These are phyloP conservation scores for Petunia secreta DNA, from an alignment of 257 asterid genomes.

Conservation along the genomic window DNA sequence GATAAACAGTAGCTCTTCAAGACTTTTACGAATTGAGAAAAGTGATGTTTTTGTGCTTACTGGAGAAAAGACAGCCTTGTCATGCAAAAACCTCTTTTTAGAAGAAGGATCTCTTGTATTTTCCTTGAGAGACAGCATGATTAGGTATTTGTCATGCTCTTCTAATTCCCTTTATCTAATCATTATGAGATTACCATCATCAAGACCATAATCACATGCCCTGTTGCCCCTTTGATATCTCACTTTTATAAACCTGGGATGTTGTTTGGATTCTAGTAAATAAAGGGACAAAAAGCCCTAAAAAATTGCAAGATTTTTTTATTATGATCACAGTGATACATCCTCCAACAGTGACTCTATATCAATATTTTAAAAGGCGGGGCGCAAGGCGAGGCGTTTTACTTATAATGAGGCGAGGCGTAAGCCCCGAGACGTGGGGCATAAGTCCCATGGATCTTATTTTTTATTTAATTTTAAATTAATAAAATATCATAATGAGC, in stretches of 20 bases:
- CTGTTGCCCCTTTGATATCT: background rate
- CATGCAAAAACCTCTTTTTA: background rate
- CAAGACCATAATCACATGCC: conserved; percentile 2
- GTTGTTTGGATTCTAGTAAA: conserved; percentile 21
- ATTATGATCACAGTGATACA: conserved; percentile 10
- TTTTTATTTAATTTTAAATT: no score
- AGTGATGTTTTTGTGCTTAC: conserved; percentile 9
- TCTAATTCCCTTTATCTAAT: conserved; percentile 23
- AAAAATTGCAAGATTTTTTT: background rate
- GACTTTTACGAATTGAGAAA: background rate
- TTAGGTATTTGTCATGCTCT: conserved; percentile 21
- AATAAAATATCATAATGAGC: no score
- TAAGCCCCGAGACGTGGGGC: no score
- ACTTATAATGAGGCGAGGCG: no score
- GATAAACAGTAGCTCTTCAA: background rate
- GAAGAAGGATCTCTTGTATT: conserved; percentile 5
- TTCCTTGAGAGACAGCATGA: conserved; percentile 19
- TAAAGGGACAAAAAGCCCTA: conserved; percentile 8
- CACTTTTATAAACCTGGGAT: conserved; percentile 29
- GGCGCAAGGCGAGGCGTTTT: no score
- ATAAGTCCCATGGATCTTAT: no score
- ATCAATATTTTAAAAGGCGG: background rate
- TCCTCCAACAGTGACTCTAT: background rate
- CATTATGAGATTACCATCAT: conserved; percentile 17
- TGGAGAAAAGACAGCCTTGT: conserved; percentile 20